Base-by-base conservation (phyloP, 2,329 filamentous ascomycete genomes). In the Pyrenochaeta sp. region DNA sequence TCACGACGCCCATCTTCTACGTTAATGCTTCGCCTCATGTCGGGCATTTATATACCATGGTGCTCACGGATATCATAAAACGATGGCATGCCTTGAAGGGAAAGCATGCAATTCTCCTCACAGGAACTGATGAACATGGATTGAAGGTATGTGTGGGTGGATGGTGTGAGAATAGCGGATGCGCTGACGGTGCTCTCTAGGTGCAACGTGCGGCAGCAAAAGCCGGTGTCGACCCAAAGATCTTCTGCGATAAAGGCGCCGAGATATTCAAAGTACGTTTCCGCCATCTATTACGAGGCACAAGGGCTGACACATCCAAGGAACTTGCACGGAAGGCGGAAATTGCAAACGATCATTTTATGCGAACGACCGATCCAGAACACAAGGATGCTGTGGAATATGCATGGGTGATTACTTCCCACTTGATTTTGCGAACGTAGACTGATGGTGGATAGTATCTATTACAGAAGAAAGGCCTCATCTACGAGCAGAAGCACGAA, bases 1-100 rank as follows among this genome's bases (percentile, higher is more conserved):
- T 96, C 63, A 97, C 94, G 4, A 95, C 91, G 7, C 94, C 94
- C 2, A 99, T 99, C 45, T 99, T 97, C 77, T 99, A 99, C 73
- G 94, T 99, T 76, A 99, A 99, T 81, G 90, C 92, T 41, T 91
- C 90, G 31, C 94, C 94, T 36, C 94, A 99, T 76, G 84, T 97
- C 52, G 94, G 94, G 30, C 94, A 99, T 72, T 79, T 99, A 48
- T 97, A 96, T 71, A 90, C 88, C 28, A 92, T 97, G 84, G 80
- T 97, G 61, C 81, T 99, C 30, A 81, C 90, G 53, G 94, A 99
- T 72, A 86, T 96, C 39, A 76, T 96, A 58, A 99, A 97, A 73
- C 82, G 94, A 74, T 99, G 91, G 90, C 84, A 95, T 67, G 76
- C 83, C 21, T 79, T 99, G 37, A 83, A 87, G 48, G 89, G 89